Evolutionary conservation across 2,329 filamentous ascomycete species (phyloP), one percentile per base, ranked within the genome.

Genomic region (Penicillium sp.): DNA sequence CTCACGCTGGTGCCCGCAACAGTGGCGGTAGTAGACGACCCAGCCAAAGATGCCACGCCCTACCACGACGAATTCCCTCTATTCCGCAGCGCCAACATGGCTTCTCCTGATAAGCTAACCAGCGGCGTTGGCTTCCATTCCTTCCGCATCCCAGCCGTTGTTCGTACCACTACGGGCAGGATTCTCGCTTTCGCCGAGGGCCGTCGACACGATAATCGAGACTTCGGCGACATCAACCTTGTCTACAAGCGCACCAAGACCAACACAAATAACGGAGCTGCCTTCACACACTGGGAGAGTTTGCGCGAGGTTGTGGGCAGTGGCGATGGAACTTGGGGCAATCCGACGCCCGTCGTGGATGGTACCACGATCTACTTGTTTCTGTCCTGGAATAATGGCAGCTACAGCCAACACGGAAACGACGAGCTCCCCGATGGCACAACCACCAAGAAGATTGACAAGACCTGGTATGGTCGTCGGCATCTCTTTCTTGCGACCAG

Each of bases 291-390:
- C 62, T 72, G 69, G 69, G 69, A 69, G 48, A 35, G 43, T 8
- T 59, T 72, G 4, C 61, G 58, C 15, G 70, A 72, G 39, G 67
- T 71, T 5, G 56, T 69, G 11, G 66, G 65, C 11, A 57, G 54
- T 31, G 67, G 65, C 2, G 54, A 60, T 17, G 68, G 69, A 6
- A 70, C 43, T 67, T 72, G 71, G 71, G 68, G 68, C n/a, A 73
- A 73, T 52, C 70, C 71, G 3, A 71, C 71, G 7, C 58, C 71
- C 2, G 71, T 72, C 22, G 66, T 71, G 6, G 71, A 72, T 55
- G 69, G 69, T 43, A 59, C 61, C 47, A 73, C 69, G 38, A 68
- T 73, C 60, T 73, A 73, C 57, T 66, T 73, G 12, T 73, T 71
- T 54, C 51, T 71, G 54, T 71, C 62, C 52, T 71, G 70, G 71